A percentile compares a stretch with the other conserved stretches of the same genome.
phyloP scores from a whole-genome alignment of 176 grass and related monocot genomes.

The Juncus effusus region DNA sequence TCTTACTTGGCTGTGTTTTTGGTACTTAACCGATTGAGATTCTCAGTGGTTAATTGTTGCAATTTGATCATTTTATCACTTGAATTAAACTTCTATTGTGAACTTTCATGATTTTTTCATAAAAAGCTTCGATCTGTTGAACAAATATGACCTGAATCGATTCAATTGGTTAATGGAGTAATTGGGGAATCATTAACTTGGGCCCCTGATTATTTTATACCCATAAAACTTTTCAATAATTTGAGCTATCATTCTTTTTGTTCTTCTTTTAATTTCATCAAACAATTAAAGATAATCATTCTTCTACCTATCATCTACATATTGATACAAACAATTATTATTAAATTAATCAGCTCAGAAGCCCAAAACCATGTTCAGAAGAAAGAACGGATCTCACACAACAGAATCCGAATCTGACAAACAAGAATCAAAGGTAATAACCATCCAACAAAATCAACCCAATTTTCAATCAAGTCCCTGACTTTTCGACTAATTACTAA shows the following conservation, averaged over 20 bases:
- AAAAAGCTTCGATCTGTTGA: not conserved
- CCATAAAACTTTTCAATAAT: not conserved
- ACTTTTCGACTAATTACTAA: constrained; percentile 13
- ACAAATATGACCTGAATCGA: constrained; percentile 1
- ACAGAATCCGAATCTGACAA: constrained; percentile 32
- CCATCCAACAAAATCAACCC: not conserved
- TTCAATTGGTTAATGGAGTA: not conserved
- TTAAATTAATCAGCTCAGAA: no score
- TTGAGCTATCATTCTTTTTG: not conserved
- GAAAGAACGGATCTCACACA: constrained; percentile 42
- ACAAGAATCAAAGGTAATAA: constrained; percentile 54
- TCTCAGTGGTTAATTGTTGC: not conserved
- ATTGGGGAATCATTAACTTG: not conserved
- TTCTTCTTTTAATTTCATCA: no score
- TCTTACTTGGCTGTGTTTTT: not conserved
- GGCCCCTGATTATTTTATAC: not conserved
- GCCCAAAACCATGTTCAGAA: constrained; percentile 54
- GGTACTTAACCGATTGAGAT: constrained; percentile 12
- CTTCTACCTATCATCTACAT: no score
- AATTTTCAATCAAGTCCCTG: constrained; percentile 2
- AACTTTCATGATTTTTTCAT: not conserved
- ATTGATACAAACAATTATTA: no score
- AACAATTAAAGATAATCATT: no score
- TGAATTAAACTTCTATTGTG: not conserved
- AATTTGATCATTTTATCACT: not conserved